phyloP scores from a whole-genome alignment of 345 rosid genomes.

The Populus nigra region DNA sequence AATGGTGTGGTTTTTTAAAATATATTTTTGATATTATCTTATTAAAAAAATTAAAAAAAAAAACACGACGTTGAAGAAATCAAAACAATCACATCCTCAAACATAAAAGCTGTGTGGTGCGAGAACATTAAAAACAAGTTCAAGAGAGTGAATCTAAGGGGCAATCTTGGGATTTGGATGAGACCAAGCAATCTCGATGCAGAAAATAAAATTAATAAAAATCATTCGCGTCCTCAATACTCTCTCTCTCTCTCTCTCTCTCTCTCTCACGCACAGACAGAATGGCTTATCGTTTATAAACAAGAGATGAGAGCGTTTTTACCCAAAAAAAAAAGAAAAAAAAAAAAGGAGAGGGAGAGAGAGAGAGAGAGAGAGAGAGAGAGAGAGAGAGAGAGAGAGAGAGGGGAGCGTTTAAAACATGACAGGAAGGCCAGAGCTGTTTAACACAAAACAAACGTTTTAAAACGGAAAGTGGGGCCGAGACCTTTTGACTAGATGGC shows the following conservation, averaged over 20 bases:
- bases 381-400: too few species aligned
- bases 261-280: neutral
- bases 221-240: conserved; percentile 28
- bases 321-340: too few species aligned
- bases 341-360: too few species aligned
- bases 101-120: too few species aligned
- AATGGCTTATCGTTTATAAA: neutral
- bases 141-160: neutral
- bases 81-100: too few species aligned
- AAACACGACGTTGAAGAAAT: too few species aligned
- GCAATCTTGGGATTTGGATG: conserved; percentile 7
- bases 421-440: conserved; percentile 51
- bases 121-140: neutral
- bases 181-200: neutral
- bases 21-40: too few species aligned
- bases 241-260: neutral
- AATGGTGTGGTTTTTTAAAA: too few species aligned
- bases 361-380: too few species aligned
- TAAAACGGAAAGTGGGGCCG: conserved; percentile 33
- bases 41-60: too few species aligned
- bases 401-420: conserved; percentile 43
- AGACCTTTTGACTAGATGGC: conserved; percentile 33
- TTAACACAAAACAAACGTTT: conserved; percentile 40
- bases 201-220: conserved; percentile 10
- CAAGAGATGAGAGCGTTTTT: conserved; percentile 27